These are phyloP conservation scores for Aureobasidium mangrovei DNA, from an alignment of 2,329 filamentous ascomycete genomes.

Conservation along the genomic window DNA sequence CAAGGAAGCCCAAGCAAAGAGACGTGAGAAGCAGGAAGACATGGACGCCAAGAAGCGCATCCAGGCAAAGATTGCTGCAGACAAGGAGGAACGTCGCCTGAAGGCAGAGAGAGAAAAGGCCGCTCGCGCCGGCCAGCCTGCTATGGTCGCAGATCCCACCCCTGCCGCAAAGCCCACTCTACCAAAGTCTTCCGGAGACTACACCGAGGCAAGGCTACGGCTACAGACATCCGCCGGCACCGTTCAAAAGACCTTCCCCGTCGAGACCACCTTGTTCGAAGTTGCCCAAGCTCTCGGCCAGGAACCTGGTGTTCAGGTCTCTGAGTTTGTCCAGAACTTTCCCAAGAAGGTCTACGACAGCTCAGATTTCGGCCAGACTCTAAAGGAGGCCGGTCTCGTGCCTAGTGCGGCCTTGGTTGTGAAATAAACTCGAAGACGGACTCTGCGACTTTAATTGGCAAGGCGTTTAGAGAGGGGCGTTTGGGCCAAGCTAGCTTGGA, in stretches of 20 bases:
- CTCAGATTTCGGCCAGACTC: slow-evolving; percentile 74
- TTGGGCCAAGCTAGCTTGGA: not conserved
- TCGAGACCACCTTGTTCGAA: slow-evolving; percentile 87
- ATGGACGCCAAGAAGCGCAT: slow-evolving; percentile 79
- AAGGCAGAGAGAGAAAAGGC: slow-evolving; percentile 84
- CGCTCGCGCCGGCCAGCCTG: slow-evolving; percentile 25
- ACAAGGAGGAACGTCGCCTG: slow-evolving; percentile 79
- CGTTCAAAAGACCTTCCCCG: slow-evolving; percentile 77
- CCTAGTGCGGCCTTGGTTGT: slow-evolving; percentile 87
- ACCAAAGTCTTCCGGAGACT: slow-evolving; percentile 58
- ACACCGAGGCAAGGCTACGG: slow-evolving; percentile 72
- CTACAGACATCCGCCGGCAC: slow-evolving; percentile 70
- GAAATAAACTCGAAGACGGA: slow-evolving; percentile 26
- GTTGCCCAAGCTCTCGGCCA: slow-evolving; percentile 66
- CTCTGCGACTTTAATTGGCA: not conserved
- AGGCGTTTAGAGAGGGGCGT: not conserved
- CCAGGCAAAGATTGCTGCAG: slow-evolving; percentile 86
- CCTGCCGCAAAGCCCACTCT: slow-evolving; percentile 40
- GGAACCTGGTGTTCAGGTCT: slow-evolving; percentile 62
- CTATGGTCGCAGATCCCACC: slow-evolving; percentile 33
- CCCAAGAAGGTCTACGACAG: slow-evolving; percentile 68
- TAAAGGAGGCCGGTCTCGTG: slow-evolving; percentile 85
- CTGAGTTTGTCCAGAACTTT: slow-evolving; percentile 76
- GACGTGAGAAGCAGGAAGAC: slow-evolving; percentile 79
- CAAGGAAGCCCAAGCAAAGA: slow-evolving; percentile 81